phyloP scores from a whole-genome alignment of 2,329 filamentous ascomycete species.

The Aspergillus ibericus region DNA sequence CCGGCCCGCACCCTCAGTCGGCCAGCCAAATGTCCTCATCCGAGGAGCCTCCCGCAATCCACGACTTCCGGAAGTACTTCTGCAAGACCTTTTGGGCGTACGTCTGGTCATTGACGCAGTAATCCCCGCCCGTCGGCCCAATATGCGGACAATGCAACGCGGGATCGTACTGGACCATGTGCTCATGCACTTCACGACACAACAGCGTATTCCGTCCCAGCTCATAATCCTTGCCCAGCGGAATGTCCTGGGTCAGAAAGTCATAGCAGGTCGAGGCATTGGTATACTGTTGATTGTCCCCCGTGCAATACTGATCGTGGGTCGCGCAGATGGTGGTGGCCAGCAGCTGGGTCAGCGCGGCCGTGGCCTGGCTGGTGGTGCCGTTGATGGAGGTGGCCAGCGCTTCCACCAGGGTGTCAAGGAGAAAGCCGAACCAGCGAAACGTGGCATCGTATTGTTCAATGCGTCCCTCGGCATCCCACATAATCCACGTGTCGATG shows the following conservation, averaged over 20 bases:
- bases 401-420: constrained; percentile 19
- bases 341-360: constrained; percentile 7
- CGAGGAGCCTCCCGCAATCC: constrained; percentile 23
- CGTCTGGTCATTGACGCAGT: constrained; percentile 29
- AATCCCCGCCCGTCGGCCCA: constrained; percentile 25
- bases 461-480: constrained; percentile 23
- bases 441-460: constrained; percentile 27
- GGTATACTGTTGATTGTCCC: constrained; percentile 24
- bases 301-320: constrained; percentile 23
- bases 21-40: constrained; percentile 20
- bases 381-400: constrained; percentile 20
- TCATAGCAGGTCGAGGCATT: constrained; percentile 16
- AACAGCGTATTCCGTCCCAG: constrained; percentile 28
- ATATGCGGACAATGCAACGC: constrained; percentile 30
- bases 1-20: not conserved
- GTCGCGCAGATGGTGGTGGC: constrained; percentile 24
- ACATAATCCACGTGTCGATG: constrained; percentile 30
- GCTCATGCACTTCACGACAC: constrained; percentile 30
- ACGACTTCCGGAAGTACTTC: constrained; percentile 27
- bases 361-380: not conserved
- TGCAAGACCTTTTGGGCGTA: constrained; percentile 25
- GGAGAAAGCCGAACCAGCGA: constrained; percentile 26
- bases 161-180: constrained; percentile 31
- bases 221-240: constrained; percentile 27
- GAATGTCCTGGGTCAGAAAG: constrained; percentile 18